phyloP scores from a whole-genome alignment of 495 filamentous ascomycete genomes.

The Hypoxylon intermedium region DNA sequence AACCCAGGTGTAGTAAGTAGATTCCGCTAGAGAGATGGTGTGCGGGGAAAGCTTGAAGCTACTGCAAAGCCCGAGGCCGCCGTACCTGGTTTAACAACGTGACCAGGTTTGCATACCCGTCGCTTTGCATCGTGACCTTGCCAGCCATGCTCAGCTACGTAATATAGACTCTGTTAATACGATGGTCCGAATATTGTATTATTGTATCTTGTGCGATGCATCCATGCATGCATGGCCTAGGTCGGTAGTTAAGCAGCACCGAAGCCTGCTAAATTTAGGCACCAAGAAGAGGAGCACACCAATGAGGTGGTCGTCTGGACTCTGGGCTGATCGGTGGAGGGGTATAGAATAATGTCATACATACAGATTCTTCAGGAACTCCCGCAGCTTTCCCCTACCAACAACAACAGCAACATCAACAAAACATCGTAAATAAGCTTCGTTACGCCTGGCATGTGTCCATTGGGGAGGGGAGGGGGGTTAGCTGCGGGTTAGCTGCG shows the following conservation, averaged over 20 bases:
- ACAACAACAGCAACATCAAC: neutral
- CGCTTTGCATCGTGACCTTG: slow-evolving; percentile 10
- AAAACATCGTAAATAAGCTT: slow-evolving; percentile 1
- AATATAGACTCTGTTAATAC: slow-evolving; percentile 16
- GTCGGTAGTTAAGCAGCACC: too few relatives aligned
- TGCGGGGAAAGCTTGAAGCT: slow-evolving; percentile 30
- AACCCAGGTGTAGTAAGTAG: neutral
- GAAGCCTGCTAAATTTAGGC: slow-evolving; percentile 28
- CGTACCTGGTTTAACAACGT: slow-evolving; percentile 22
- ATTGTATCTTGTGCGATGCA: too few relatives aligned
- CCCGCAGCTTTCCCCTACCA: neutral
- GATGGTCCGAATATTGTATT: too few relatives aligned
- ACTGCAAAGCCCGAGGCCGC: neutral
- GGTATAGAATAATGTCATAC: neutral
- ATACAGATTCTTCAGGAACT: neutral
- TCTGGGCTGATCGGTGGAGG: slow-evolving; percentile 28
- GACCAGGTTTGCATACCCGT: slow-evolving; percentile 3
- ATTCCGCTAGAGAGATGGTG: slow-evolving; percentile 25
- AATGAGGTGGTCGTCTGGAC: slow-evolving; percentile 2
- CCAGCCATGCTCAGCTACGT: slow-evolving; percentile 23
- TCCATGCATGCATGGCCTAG: too few relatives aligned
- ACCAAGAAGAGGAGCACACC: neutral
- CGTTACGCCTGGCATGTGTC: neutral
- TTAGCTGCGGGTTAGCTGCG: too few relatives aligned
- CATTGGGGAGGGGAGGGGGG: neutral